Conservation (phyloP, 2,329 filamentous ascomycete species). For the Apiospora rasikravindrae region DNA sequence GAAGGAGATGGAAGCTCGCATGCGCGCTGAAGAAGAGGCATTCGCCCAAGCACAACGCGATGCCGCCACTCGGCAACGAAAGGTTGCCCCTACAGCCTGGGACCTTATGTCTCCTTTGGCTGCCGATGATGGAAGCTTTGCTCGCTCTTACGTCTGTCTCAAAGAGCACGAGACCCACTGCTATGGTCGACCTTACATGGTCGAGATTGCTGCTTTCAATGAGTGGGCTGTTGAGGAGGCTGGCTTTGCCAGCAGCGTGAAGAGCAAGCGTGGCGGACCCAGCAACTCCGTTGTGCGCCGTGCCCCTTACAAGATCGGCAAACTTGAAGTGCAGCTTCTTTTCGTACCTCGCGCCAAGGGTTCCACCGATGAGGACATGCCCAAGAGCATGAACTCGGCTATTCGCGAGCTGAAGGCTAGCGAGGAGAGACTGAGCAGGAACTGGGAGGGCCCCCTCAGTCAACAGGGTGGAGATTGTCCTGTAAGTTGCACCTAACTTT, state of each 20-base stretch:
- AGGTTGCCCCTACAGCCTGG: slow-evolving; percentile 74
- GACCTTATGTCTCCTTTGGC: slow-evolving; percentile 87
- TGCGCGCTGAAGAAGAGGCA: slow-evolving; percentile 82
- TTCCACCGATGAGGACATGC: slow-evolving; percentile 91
- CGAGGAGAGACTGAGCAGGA: slow-evolving; percentile 77
- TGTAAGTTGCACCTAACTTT: slow-evolving; percentile 61
- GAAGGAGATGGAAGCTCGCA: slow-evolving; percentile 87
- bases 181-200: slow-evolving; percentile 85
- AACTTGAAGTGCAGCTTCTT: slow-evolving; percentile 89
- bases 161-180: slow-evolving; percentile 90
- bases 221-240: slow-evolving; percentile 95
- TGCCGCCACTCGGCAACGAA: slow-evolving; percentile 66
- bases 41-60: slow-evolving; percentile 68
- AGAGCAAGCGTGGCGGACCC: slow-evolving; percentile 79
- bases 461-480: slow-evolving; percentile 98
- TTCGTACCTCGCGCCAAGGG: slow-evolving; percentile 94
- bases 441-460: slow-evolving; percentile 87
- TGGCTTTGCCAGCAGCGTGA: slow-evolving; percentile 80
- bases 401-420: slow-evolving; percentile 92
- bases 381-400: slow-evolving; percentile 98
- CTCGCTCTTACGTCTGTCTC: slow-evolving; percentile 88
- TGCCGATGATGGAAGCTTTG: slow-evolving; percentile 91
- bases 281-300: slow-evolving; percentile 74
- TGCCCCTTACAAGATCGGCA: slow-evolving; percentile 96
- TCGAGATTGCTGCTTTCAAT: slow-evolving; percentile 95